Base-by-base conservation (phyloP, 192 early-diverging fungal genomes). In the Chytriomyces confervae region DNA sequence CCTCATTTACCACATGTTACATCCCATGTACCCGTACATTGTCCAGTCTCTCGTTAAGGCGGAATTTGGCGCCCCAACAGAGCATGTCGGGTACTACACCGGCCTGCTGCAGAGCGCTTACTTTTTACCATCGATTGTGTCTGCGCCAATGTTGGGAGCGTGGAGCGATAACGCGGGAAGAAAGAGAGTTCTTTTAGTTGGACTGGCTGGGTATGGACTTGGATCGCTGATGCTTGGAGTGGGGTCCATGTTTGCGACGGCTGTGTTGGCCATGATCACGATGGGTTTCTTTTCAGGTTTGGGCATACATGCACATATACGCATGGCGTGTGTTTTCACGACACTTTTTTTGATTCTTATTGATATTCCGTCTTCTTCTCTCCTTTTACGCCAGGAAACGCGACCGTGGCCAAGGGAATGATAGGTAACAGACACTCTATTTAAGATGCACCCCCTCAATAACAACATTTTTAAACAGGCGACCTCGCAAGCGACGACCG, bases 21-120 rank as follows among this genome's bases (percentile, higher is more conserved):
- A 60, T 7, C 82, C 82, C 50, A 43, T 83, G 64, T 84, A 84
- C 66, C 83, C 83, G 20, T 84, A 82, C 53, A 84, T 84, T 69
- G 77, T 79, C 0, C 7, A 65, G 7, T 46, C 69, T 6, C 71
- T 83, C 8, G 57, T 74, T 8, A 62, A 62, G 8, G n/a, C 23
- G 23, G 50, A 47, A 10, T 20, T 6, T 13, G 50, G 77, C 3
- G 78, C 74, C 9, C 43, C 47, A 4, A 66, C 75, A 7, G 27
- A 24, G 18, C 36, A 27, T 43, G 47, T 61, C 20, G 83, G 78
- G 8, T 78, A 77, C 48, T 79, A 80, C 51, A 71, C 80, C 0
- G 83, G 83, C 4, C 61, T 84, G 5, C 71, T 84, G 16, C 66
- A 68, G 43, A 60, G 49, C 43, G 77, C 79, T 13, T 84, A 79